phyloP scores from a whole-genome alignment of 1,284 basidiomycete species.

The Peniophora sp. region DNA sequence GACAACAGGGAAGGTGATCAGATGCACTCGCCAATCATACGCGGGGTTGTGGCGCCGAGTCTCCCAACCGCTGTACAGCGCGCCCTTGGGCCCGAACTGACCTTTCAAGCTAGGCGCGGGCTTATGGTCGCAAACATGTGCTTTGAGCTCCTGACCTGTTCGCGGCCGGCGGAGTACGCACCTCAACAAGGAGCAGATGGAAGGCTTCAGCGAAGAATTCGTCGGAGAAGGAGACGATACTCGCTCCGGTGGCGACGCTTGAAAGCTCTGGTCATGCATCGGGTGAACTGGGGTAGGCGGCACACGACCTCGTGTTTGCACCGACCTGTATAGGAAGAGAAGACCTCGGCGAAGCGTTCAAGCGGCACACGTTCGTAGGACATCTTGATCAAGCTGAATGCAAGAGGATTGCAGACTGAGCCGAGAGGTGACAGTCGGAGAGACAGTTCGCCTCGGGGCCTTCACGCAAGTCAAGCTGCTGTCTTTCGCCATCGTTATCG shows the following conservation, averaged over 20 bases:
- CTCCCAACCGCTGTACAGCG: slow-evolving; percentile 95
- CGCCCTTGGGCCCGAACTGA: slow-evolving; percentile 93
- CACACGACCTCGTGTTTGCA: not conserved
- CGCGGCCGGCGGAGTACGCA: slow-evolving; percentile 24
- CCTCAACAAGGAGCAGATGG: slow-evolving; percentile 80
- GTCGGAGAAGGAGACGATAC: slow-evolving; percentile 76
- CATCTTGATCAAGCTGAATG: slow-evolving; percentile 22
- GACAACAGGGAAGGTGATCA: not conserved
- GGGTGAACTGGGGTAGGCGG: not conserved
- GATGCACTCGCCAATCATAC: slow-evolving; percentile 74
- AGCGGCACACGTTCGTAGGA: slow-evolving; percentile 38
- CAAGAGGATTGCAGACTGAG: not conserved
- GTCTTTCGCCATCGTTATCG: no score
- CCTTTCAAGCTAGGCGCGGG: slow-evolving; percentile 82
- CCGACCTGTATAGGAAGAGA: slow-evolving; percentile 56
- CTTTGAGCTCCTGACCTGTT: slow-evolving; percentile 1
- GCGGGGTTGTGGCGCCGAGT: slow-evolving; percentile 80
- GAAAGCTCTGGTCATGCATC: slow-evolving; percentile 66
- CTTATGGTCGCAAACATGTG: slow-evolving; percentile 26
- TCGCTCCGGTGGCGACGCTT: slow-evolving; percentile 76
- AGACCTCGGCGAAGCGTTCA: slow-evolving; percentile 42
- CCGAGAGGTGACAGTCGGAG: no score
- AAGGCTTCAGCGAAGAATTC: slow-evolving; percentile 92
- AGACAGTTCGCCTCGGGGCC: no score
- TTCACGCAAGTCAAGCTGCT: no score